Evolutionary conservation across 495 filamentous ascomycete species (phyloP).

Genomic region (Glutinoglossum americanum): DNA sequence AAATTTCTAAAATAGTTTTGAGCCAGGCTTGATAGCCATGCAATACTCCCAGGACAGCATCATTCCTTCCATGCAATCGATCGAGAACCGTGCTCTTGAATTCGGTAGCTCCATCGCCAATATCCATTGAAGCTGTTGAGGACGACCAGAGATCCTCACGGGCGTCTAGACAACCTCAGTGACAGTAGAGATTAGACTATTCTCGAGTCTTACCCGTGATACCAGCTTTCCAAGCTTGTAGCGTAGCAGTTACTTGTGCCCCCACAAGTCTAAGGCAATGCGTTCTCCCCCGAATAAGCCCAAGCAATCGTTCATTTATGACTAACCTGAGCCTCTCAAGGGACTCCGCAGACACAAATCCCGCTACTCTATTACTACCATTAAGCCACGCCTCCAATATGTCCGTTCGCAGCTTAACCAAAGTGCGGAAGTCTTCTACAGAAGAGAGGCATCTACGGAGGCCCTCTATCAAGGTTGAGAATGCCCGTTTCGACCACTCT

Average conservation of each 20-base stretch:
- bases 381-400: slow-evolving; percentile 54
- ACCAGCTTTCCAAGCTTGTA: slow-evolving; percentile 3
- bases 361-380: slow-evolving; percentile 3
- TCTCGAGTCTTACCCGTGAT: background rate
- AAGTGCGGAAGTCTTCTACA: slow-evolving; percentile 37
- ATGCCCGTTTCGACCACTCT: slow-evolving; percentile 53
- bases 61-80: slow-evolving; percentile 40
- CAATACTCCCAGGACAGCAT: slow-evolving; percentile 35
- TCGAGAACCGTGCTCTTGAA: slow-evolving; percentile 33
- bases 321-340: slow-evolving; percentile 44
- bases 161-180: background rate
- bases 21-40: slow-evolving; percentile 47
- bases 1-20: slow-evolving; percentile 34
- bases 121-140: slow-evolving; percentile 25
- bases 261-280: background rate
- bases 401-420: slow-evolving; percentile 46
- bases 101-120: slow-evolving; percentile 28
- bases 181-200: background rate
- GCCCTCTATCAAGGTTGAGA: slow-evolving; percentile 36
- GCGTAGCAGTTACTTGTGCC: background rate
- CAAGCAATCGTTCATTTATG: slow-evolving; percentile 38
- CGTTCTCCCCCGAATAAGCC: background rate
- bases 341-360: background rate
- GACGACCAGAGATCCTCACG: background rate
- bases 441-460: slow-evolving; percentile 31